Base-by-base conservation (phyloP, 495 filamentous ascomycete genomes). In the Saxophila tyrrhenica region DNA sequence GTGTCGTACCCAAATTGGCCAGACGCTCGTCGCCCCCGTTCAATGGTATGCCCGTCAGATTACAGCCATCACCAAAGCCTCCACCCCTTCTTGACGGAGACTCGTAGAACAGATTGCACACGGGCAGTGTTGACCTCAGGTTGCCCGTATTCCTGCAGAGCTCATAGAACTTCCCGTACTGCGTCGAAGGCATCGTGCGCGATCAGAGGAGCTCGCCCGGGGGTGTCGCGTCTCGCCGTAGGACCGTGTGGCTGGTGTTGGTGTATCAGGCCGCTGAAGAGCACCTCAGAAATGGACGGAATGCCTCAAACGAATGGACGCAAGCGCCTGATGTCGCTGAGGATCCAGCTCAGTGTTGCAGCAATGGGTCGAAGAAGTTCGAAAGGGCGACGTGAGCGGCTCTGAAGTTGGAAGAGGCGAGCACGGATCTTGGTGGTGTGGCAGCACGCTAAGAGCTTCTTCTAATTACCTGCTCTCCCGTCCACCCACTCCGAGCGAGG, bases 151-250 rank as follows among this genome's bases (percentile, higher is more conserved):
- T 88, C 63, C 86, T 85, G 81, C 92, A 99, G 68, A 99, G 95
- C 72, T 92, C 88, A 68, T 86, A 73, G 71, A 95, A 95, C 63
- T 91, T 89, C 52, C 89, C 89, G 72, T 92, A 95, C 62, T 44
- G 41, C 8, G 13, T 21, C 5, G 9, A 24, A 48, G 45, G 17
- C 45, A 48, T 48, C 25, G 45, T 25, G 41, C 45, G 45, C 45
- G 17, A 17, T 44, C 41, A n/a, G 7, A 44, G 41, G 7, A 3
- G 16, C 41, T 44, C n/a, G 7, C 41, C 13, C 29, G 29, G 29
- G 29, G 29, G 29, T 35, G 29, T 35, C 41, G 41, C 41, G 41
- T 44, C 41, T 21, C 3, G 19, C 7, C 17, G 15, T n/a, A 44
- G 16, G 19, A n/a, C 19, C 7, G 7, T 44, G 41, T n/a, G 19